phyloP scores from a whole-genome alignment of 225 moss, liverwort and hornwort genomes.

The Lunularia cruciata region DNA sequence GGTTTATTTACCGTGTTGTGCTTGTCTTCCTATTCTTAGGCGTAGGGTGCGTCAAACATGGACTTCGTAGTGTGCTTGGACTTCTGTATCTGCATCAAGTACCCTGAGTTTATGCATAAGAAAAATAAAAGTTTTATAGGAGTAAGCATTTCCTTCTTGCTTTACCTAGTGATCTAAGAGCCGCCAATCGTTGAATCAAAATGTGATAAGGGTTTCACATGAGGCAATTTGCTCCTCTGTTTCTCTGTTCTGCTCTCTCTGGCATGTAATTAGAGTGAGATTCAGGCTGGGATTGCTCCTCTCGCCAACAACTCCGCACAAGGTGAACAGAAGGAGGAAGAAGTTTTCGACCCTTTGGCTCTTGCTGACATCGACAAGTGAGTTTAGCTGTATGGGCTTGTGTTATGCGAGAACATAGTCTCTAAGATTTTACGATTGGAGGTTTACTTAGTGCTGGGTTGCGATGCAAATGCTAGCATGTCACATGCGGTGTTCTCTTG shows the following conservation, averaged over 20 bases:
- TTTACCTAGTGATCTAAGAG: background rate
- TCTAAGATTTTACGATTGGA: too few relatives aligned
- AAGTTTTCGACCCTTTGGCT: constrained; percentile 92
- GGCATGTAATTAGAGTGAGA: constrained; percentile 92
- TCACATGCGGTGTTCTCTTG: too few relatives aligned
- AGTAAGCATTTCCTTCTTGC: background rate
- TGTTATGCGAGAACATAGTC: too few relatives aligned
- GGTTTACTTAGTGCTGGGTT: too few relatives aligned
- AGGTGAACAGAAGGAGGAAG: constrained; percentile 98
- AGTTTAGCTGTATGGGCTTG: constrained; percentile 40
- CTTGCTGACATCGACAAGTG: constrained; percentile 97
- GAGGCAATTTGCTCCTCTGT: constrained; percentile 68
- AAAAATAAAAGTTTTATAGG: too few relatives aligned
- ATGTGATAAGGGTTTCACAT: constrained; percentile 66
- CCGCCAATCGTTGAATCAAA: constrained; percentile 8
- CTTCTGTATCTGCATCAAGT: too few relatives aligned
- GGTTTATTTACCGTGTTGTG: background rate
- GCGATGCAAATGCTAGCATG: too few relatives aligned
- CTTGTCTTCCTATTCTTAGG: constrained; percentile 1
- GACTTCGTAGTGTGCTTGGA: too few relatives aligned
- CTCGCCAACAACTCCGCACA: constrained; percentile 68
- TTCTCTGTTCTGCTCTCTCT: constrained; percentile 72
- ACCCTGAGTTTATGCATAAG: too few relatives aligned
- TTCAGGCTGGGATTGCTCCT: constrained; percentile 86
- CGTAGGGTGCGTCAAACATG: constrained; percentile 1